Percentiles rank a stretch among this genome's conserved stretches.
phyloP scores from a whole-genome alignment of 2,329 filamentous ascomycete genomes.

The Cordyceps javanica region DNA sequence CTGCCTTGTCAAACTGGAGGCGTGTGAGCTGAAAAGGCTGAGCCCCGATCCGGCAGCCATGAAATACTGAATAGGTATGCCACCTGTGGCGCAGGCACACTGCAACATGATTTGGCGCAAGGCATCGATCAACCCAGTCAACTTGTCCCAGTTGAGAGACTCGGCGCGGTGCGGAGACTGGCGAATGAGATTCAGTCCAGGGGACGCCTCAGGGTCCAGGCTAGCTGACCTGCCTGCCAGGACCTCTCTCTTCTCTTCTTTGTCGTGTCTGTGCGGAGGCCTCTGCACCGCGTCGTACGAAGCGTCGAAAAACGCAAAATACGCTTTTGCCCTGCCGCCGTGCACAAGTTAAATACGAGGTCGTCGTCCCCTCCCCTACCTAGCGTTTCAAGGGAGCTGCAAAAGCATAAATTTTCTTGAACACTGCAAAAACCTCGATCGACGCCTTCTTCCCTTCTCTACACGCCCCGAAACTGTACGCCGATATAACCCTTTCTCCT shows the following conservation, averaged over 20 bases:
- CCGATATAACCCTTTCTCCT: no score
- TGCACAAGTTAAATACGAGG: background rate
- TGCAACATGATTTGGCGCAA: background rate
- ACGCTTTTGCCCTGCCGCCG: no score
- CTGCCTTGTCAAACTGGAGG: background rate
- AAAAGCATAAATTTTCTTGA: background rate
- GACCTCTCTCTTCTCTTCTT: no score
- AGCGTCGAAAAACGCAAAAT: background rate
- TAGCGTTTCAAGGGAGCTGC: background rate
- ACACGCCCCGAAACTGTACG: background rate
- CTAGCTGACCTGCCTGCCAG: no score
- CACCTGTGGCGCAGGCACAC: background rate
- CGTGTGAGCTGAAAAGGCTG: background rate
- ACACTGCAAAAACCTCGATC: background rate
- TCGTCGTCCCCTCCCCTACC: background rate
- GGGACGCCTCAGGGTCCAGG: background rate
- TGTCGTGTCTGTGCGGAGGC: slow-evolving; percentile 1
- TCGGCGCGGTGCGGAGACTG: background rate
- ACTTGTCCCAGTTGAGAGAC: background rate
- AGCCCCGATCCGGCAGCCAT: background rate
- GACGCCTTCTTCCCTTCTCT: no score
- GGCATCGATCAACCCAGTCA: no score
- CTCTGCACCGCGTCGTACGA: background rate
- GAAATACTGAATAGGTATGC: no score
- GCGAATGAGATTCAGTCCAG: background rate